These are phyloP conservation scores for Aspergillus felis DNA, from an alignment of 2,329 filamentous ascomycete species.

Conservation along the genomic window DNA sequence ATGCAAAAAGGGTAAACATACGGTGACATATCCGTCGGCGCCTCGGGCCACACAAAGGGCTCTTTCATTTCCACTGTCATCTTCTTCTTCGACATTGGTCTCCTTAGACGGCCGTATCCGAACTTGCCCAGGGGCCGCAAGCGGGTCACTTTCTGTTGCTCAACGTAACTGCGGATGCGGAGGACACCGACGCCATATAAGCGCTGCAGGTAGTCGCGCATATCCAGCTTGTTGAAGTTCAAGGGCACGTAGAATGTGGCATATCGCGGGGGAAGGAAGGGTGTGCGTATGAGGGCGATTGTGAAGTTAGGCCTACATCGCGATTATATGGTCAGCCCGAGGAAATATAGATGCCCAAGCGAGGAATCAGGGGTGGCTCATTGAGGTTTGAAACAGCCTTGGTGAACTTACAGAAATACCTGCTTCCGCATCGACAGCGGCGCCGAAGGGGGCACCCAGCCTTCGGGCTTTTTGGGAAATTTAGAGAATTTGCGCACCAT, in stretches of 20 bases:
- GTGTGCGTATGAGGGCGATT: constrained; percentile 72
- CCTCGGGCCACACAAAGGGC: constrained; percentile 83
- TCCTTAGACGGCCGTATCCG: constrained; percentile 58
- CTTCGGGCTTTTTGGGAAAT: constrained; percentile 23
- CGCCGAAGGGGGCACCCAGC: constrained; percentile 22
- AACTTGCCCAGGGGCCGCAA: constrained; percentile 31
- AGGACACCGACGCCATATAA: constrained; percentile 72
- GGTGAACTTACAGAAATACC: constrained; percentile 54
- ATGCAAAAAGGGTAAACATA: constrained; percentile 40
- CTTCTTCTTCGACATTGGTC: constrained; percentile 73
- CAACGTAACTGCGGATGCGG: constrained; percentile 74
- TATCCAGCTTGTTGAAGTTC: constrained; percentile 90
- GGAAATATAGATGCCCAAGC: not conserved
- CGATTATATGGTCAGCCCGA: not conserved
- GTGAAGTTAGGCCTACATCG: constrained; percentile 71
- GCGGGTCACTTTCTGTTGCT: constrained; percentile 60
- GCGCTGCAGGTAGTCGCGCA: constrained; percentile 91
- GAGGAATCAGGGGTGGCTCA: not conserved
- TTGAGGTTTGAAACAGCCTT: not conserved
- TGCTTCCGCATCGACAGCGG: constrained; percentile 35
- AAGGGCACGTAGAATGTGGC: constrained; percentile 89
- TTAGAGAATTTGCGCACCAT: constrained; percentile 30
- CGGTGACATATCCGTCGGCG: constrained; percentile 57
- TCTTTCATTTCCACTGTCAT: constrained; percentile 89
- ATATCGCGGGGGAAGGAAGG: constrained; percentile 69